Evolutionary conservation across 176 grass and related monocot species (phyloP).

Genomic region (Guadua angustifolia): DNA sequence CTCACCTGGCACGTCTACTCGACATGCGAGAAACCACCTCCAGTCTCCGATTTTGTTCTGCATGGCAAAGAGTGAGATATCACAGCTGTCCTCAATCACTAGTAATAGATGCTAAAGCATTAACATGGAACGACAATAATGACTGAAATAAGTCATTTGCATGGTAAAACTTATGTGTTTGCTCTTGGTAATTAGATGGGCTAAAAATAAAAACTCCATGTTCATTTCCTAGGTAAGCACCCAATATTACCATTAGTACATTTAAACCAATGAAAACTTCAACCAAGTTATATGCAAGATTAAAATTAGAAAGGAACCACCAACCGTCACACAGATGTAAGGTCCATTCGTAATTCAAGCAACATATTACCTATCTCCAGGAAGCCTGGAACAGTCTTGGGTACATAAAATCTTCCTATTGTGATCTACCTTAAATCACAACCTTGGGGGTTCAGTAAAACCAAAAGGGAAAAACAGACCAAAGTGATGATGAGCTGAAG

Average conservation of each 20-base stretch:
- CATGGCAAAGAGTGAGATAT: slow-evolving; percentile 21
- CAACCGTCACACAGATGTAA: background rate
- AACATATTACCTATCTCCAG: background rate
- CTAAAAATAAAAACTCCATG: background rate
- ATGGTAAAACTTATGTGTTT: background rate
- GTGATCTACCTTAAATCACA: slow-evolving; percentile 6
- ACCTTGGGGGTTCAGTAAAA: slow-evolving; percentile 2
- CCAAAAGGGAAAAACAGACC: background rate
- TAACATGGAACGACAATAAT: background rate
- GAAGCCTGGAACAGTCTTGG: background rate
- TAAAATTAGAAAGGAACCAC: background rate
- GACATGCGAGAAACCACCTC: slow-evolving; percentile 29
- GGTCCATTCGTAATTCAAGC: background rate
- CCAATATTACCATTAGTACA: background rate
- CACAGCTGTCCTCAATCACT: background rate
- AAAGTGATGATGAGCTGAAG: background rate
- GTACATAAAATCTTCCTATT: slow-evolving; percentile 17
- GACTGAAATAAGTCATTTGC: background rate
- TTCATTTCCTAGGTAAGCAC: background rate
- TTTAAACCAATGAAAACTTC: background rate
- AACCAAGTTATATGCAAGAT: background rate
- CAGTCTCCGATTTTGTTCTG: slow-evolving; percentile 74
- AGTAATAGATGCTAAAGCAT: background rate
- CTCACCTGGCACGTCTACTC: no score
- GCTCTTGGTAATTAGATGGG: background rate